phyloP scores from a whole-genome alignment of 75 land plant species.

The Ceratopteris richardii region DNA sequence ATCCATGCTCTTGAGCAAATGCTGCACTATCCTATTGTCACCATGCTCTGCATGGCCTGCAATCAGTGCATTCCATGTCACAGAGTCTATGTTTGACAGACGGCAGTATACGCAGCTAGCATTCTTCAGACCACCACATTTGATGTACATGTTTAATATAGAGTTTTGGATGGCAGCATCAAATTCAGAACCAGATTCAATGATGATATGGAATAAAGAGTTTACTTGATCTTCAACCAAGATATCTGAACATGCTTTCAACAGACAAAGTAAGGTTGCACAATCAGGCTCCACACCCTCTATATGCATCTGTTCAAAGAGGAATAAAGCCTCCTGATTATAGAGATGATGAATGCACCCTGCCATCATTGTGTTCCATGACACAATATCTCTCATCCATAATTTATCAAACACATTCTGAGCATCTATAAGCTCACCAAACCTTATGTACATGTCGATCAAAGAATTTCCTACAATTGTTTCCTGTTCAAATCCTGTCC shows the following conservation, averaged over 20 bases:
- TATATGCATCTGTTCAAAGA: conserved; percentile 42
- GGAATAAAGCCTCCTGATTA: conserved; percentile 29
- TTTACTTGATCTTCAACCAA: background rate
- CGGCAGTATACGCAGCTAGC: conserved; percentile 4
- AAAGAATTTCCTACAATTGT: conserved; percentile 43
- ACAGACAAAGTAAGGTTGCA: conserved; percentile 61
- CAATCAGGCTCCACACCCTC: conserved; percentile 30
- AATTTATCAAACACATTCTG: conserved; percentile 41
- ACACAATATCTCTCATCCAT: conserved; percentile 32
- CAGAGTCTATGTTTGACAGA: conserved; percentile 8
- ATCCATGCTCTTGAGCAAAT: background rate
- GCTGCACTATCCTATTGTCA: no score
- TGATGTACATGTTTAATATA: conserved; percentile 14
- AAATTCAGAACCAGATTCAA: background rate
- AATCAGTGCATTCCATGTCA: conserved; percentile 24
- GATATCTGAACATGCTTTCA: conserved; percentile 14
- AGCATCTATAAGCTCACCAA: conserved; percentile 51
- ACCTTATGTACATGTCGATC: conserved; percentile 54
- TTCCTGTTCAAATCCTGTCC: conserved; percentile 12
- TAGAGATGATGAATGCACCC: conserved; percentile 65
- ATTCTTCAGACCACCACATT: conserved; percentile 15
- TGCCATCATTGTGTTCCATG: conserved; percentile 67
- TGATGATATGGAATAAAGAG: background rate
- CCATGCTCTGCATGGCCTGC: conserved; percentile 18
- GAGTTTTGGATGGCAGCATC: conserved; percentile 6